A percentile compares a stretch with the other conserved stretches of the same genome.
Evolutionary conservation across 2,329 filamentous ascomycete species (phyloP).

Genomic region (Trichoderma polysporum): DNA sequence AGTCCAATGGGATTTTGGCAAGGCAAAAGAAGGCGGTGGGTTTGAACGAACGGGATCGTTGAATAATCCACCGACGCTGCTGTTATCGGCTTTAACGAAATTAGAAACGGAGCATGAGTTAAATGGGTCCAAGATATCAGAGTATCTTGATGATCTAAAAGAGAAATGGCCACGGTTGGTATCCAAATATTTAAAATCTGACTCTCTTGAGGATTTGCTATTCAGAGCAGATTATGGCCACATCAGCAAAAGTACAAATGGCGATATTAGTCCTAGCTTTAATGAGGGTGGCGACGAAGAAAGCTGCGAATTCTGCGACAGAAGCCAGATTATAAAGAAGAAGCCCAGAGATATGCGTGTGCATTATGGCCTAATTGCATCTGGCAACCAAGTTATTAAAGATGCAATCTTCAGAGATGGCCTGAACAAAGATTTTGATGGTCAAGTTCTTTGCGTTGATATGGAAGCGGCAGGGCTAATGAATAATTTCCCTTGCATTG

Average conservation of each 20-base stretch:
- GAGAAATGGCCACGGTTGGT: constrained; percentile 10
- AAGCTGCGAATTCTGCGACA: background rate
- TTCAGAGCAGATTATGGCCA: constrained; percentile 22
- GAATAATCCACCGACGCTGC: constrained; percentile 16
- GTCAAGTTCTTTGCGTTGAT: constrained; percentile 25
- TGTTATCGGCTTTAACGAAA: constrained; percentile 20
- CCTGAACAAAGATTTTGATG: background rate
- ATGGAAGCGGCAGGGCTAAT: constrained; percentile 29
- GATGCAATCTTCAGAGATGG: constrained; percentile 20
- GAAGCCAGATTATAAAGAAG: background rate
- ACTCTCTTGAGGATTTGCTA: constrained; percentile 21
- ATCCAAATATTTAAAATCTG: constrained; percentile 3
- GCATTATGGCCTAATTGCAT: constrained; percentile 29
- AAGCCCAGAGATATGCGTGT: background rate
- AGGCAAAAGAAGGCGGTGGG: background rate
- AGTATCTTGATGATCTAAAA: constrained; percentile 13
- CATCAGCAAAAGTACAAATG: background rate
- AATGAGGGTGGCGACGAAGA: background rate
- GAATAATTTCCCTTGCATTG: constrained; percentile 29
- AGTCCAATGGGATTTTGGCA: constrained; percentile 29
- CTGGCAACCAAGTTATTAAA: constrained; percentile 27
- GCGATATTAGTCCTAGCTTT: no score
- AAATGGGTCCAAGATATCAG: background rate
- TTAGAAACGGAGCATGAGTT: constrained; percentile 24
- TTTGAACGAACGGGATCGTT: constrained; percentile 23